Base-by-base conservation (phyloP, 2,329 filamentous ascomycete species). In the Paecilomyces dactylethromorphus region DNA sequence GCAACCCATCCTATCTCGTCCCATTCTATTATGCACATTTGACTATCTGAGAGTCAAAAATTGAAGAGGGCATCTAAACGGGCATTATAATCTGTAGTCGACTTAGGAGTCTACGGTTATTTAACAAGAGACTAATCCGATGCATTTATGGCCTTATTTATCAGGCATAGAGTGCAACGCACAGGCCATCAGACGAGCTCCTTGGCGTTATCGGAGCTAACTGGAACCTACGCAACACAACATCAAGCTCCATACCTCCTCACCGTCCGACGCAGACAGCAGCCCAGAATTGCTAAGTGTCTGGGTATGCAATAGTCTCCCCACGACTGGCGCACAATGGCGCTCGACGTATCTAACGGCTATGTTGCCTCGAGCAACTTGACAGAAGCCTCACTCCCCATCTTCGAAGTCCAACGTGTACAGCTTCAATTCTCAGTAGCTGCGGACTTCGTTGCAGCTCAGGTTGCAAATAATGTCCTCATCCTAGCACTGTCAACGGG, bases 391-490 rank as follows among this genome's bases (percentile, higher is more conserved):
- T 75, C 87, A 58, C 80, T 93, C 60, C 92, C 93, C 66, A 96
- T 99, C 77, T 99, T 99, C 81, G 90, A 94, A 72, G 87, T 97
- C 71, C 90, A 96, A 77, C 87, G 85, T 63, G 94, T 97, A 45
- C 89, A 95, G 79, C 86, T 97, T 63, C 90, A 94, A 74, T 99
- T 99, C 81, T 89, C 91, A 60, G 88, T 97, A 68, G 91, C 93
- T 1, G 92, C 93, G 64, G 91, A 97, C 75, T 97, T 99, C 71
- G 94, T 96, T 54, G 92, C 94, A 18, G 92, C 92, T 49, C 92
- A 97, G 76, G 93, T 97, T 58, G 92, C 93, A 64, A 97, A 99
- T 76, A 97, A 99, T 80, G 92, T 97, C 62, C 84, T 99, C 59
- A 87, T 97, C 22, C 82, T 99, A 56, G 94, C 94, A 49, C 83